Evolutionary conservation across 768 basidiomycete genomes (phyloP), one percentile per base, ranked within the genome.

Genomic region (Amyloporia xantha): DNA sequence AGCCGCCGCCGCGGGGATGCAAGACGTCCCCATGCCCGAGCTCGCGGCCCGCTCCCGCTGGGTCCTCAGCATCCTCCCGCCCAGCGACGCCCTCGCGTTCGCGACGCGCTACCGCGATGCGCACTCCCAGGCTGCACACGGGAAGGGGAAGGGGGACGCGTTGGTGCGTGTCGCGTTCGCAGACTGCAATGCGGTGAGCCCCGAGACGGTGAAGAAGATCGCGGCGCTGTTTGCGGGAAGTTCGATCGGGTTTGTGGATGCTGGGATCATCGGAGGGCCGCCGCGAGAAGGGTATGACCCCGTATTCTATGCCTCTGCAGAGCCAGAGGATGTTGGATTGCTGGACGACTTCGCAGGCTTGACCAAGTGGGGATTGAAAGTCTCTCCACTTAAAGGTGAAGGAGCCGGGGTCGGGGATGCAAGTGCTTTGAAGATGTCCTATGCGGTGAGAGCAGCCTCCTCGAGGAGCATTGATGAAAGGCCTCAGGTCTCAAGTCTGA

Each of bases 351-450:
- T 81, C 48, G 68, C 55, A 17, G 59, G 48, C 1, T 59, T 78
- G n/a, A 62, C 67, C 13, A 55, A 66, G 47, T 70, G 67, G 44
- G 79, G 79, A 3, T 55, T 78, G 19, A 75, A 71, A 55, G 62
- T 77, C 9, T 71, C 69, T 13, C 59, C 68, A 2, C 56, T 82
- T 54, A 68, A 59, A 37, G 76, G 73, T 20, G 73, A 76, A 46
- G 74, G 71, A 24, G 67, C 67, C 1, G 72, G 72, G 2, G 66
- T 79, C 20, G 78, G 81, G 4, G 78, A 76, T 53, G 81, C 79
- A 1, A 82, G 79, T 52, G 78, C 78, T 4, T 59, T 82, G 51
- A 82, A 82, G 63, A 79, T 81, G 79, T 77, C 78, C 17, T 79
- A 82, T 62, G 76, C 75, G 42, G 79, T 81, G 46, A 58, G 74